These are phyloP conservation scores for Batkoa obscura DNA, from an alignment of 371 early-diverging fungal species.

Conservation along the genomic window DNA sequence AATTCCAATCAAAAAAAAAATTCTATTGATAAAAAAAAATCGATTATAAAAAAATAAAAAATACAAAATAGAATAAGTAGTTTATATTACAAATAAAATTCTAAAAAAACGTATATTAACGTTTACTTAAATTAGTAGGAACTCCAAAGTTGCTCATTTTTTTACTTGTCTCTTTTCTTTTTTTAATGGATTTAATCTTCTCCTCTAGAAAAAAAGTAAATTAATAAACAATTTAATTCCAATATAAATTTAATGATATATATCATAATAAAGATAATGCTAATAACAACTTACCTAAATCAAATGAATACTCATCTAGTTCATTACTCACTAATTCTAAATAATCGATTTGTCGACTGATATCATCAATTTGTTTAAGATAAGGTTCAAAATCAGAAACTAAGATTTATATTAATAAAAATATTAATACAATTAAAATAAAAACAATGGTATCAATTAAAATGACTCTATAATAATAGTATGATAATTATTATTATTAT, in stretches of 20 bases:
- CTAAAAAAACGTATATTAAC: no score
- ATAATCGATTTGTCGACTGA: conserved; percentile 28
- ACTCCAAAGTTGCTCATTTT: no score
- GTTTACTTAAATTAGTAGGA: no score
- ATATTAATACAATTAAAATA: not conserved
- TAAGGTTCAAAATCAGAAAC: conserved; percentile 32
- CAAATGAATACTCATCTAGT: conserved; percentile 34
- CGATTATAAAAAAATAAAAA: no score
- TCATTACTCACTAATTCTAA: conserved; percentile 30
- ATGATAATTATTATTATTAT: no score
- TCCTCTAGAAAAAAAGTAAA: not conserved
- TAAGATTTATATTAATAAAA: conserved; percentile 6
- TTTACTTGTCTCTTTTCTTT: no score
- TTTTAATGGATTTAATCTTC: not conserved
- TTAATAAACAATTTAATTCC: not conserved
- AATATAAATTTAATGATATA: not conserved
- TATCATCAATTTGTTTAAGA: conserved; percentile 30
- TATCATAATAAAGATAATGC: not conserved
- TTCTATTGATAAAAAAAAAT: no score
- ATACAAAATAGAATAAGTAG: no score
- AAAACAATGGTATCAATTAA: not conserved
- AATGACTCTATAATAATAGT: no score
- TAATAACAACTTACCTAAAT: conserved; percentile 23
- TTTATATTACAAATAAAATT: no score
- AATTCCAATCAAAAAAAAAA: no score